These are phyloP conservation scores for Aspergillus diversus DNA, from an alignment of 495 filamentous ascomycete species.

Conservation along the genomic window DNA sequence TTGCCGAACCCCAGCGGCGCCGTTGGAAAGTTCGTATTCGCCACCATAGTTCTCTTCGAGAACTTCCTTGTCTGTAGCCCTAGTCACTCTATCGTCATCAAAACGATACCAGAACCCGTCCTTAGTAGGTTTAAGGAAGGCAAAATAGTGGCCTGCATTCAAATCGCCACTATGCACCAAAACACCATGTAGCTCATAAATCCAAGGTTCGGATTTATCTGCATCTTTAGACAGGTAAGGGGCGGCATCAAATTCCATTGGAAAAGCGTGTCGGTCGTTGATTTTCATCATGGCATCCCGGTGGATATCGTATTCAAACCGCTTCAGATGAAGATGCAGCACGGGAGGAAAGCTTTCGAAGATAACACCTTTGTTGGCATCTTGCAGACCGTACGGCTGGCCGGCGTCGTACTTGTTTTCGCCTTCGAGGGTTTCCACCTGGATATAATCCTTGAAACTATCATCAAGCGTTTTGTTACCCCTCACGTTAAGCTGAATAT, in stretches of 20 bases:
- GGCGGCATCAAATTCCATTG: conserved; percentile 85
- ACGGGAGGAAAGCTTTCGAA: conserved; percentile 96
- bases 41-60: conserved; percentile 97
- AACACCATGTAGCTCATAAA: conserved; percentile 92
- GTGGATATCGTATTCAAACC: conserved; percentile 96
- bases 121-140: conserved; percentile 90
- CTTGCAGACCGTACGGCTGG: conserved; percentile 86
- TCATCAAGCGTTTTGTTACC: conserved; percentile 91
- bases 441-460: conserved; percentile 94
- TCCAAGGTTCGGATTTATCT: conserved; percentile 85
- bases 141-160: conserved; percentile 99
- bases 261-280: conserved; percentile 97
- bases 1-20: conserved; percentile 60
- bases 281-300: conserved; percentile 98
- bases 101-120: conserved; percentile 96
- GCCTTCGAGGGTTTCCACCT: conserved; percentile 94
- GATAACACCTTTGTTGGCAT: conserved; percentile 96
- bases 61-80: conserved; percentile 87
- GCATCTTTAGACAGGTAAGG: conserved; percentile 87
- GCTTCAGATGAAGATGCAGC: conserved; percentile 92
- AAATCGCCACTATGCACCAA: conserved; percentile 95
- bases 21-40: conserved; percentile 70
- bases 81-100: conserved; percentile 94
- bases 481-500: conserved; percentile 95
- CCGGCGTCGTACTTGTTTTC: conserved; percentile 97